A percentile compares a stretch with the other conserved stretches of the same genome.
Evolutionary conservation across 2,329 filamentous ascomycete species (phyloP).

Genomic region (Diaporthe ilicicola): DNA sequence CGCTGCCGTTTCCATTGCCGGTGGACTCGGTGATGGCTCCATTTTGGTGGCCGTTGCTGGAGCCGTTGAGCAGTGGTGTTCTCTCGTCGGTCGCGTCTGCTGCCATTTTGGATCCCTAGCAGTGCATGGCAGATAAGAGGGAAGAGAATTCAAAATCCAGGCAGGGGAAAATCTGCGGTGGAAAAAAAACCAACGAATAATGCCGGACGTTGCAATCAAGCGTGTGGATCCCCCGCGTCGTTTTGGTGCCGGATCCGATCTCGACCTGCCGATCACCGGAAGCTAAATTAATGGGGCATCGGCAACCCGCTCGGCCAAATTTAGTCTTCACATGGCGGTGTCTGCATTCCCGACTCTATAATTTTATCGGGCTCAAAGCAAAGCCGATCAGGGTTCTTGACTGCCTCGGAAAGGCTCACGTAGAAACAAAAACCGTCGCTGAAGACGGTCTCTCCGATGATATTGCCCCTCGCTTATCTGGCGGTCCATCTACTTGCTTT

Average conservation of each 20-base stretch:
- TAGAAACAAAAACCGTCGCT: no score
- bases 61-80: constrained; percentile 30
- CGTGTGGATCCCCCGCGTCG: constrained; percentile 12
- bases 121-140: neutral
- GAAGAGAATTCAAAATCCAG: neutral
- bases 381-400: no score
- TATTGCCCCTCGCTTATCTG: no score
- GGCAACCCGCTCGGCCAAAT: constrained; percentile 20
- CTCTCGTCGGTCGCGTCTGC: constrained; percentile 29
- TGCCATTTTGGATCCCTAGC: constrained; percentile 3
- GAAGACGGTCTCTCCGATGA: no score
- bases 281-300: constrained; percentile 4
- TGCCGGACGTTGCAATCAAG: constrained; percentile 14
- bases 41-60: constrained; percentile 15
- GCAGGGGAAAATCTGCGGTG: neutral
- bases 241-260: constrained; percentile 8
- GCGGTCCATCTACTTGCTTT: no score
- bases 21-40: neutral
- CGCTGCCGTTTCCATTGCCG: neutral
- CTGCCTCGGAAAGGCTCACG: no score
- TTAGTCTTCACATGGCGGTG: neutral
- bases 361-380: no score
- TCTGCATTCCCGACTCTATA: no score
- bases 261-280: constrained; percentile 14
- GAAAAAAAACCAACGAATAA: constrained; percentile 27